Conservation (phyloP, 306 rosid genomes). For the Datisca glomerata region DNA sequence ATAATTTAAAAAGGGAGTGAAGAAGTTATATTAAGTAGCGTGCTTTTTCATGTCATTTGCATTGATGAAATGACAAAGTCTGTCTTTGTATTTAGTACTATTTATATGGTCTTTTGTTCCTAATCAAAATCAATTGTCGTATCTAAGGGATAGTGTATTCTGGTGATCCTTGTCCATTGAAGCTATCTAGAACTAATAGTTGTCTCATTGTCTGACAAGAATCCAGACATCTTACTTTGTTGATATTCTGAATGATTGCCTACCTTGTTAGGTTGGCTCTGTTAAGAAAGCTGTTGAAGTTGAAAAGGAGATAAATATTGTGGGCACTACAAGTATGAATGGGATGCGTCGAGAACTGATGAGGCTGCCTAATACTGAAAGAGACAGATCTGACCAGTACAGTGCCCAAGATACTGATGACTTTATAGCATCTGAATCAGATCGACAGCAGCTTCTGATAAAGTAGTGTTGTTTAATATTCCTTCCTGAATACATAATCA, state of each 20-base stretch:
- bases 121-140: too few relatives aligned
- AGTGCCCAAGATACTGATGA: slow-evolving; percentile 40
- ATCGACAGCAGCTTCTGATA: slow-evolving; percentile 78
- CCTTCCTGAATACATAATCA: neutral
- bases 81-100: too few relatives aligned
- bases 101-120: too few relatives aligned
- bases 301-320: slow-evolving; percentile 35
- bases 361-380: slow-evolving; percentile 59
- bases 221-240: neutral
- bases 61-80: neutral
- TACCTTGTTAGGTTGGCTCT: slow-evolving; percentile 43
- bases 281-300: slow-evolving; percentile 50
- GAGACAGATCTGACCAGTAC: slow-evolving; percentile 33
- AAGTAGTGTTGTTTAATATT: slow-evolving; percentile 30
- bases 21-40: too few relatives aligned
- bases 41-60: too few relatives aligned
- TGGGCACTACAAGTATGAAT: slow-evolving; percentile 30
- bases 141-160: too few relatives aligned
- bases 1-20: too few relatives aligned
- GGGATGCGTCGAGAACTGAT: slow-evolving; percentile 69
- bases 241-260: slow-evolving; percentile 16
- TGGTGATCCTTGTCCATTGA: too few relatives aligned
- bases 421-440: slow-evolving; percentile 77
- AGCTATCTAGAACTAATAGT: neutral
- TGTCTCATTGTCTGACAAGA: neutral